These are phyloP conservation scores for Tephrocybe sp. DNA, from an alignment of 768 basidiomycete species.

Conservation along the genomic window DNA sequence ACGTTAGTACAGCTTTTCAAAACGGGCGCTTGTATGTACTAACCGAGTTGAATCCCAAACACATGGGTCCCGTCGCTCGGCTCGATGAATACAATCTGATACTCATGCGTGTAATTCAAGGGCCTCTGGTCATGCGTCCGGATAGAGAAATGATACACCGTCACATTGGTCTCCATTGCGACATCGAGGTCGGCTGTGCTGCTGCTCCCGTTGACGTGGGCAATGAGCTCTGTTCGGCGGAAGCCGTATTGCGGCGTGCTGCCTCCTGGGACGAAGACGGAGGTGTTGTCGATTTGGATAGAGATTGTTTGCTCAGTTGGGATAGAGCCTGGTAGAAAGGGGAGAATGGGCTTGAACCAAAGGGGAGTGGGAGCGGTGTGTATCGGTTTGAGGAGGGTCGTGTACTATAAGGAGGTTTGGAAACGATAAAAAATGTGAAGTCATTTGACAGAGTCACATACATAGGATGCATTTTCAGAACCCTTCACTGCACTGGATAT, in stretches of 20 bases:
- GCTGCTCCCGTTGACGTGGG: conserved; percentile 32
- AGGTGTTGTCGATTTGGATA: conserved; percentile 54
- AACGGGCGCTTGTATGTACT: conserved; percentile 7
- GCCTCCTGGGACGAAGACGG: conserved; percentile 53
- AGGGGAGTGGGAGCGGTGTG: conserved; percentile 43
- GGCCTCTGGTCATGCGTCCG: conserved; percentile 34
- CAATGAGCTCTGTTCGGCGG: conserved; percentile 58
- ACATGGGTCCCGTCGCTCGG: conserved; percentile 57
- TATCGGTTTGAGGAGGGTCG: conserved; percentile 35
- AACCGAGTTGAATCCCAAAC: conserved; percentile 59
- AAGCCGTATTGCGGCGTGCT: conserved; percentile 50
- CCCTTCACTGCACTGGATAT: conserved; percentile 53
- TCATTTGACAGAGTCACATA: conserved; percentile 20
- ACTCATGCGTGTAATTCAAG: conserved; percentile 56
- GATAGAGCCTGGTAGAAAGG: conserved; percentile 19
- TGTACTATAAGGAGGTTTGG: conserved; percentile 32
- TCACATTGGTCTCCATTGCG: conserved; percentile 36
- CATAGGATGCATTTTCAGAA: conserved; percentile 46
- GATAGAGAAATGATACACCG: conserved; percentile 34
- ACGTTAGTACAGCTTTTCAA: not conserved
- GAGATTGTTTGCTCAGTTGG: conserved; percentile 48
- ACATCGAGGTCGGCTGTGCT: conserved; percentile 34
- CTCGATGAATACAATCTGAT: conserved; percentile 64
- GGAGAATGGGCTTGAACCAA: conserved; percentile 33
- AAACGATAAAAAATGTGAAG: not conserved